These are phyloP conservation scores for Gelatoporia subvermispora DNA, from an alignment of 768 basidiomycete species.

Conservation along the genomic window DNA sequence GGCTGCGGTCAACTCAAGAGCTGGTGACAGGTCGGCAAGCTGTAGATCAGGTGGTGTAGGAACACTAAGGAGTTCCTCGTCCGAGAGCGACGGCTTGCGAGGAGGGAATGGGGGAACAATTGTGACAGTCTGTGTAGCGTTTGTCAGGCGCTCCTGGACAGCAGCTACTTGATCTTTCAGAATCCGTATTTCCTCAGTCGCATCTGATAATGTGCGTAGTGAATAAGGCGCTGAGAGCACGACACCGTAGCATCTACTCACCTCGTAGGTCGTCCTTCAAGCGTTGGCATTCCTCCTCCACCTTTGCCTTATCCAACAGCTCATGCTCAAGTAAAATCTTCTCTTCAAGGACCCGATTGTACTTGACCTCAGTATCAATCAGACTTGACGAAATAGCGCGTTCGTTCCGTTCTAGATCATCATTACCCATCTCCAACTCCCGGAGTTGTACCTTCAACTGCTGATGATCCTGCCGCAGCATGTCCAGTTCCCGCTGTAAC, in stretches of 20 bases:
- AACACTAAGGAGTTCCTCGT: conserved; percentile 56
- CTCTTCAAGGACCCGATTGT: conserved; percentile 89
- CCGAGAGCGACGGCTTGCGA: conserved; percentile 28
- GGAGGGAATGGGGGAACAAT: not conserved
- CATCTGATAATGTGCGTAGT: conserved; percentile 47
- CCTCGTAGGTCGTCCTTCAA: conserved; percentile 92
- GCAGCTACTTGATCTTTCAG: conserved; percentile 68
- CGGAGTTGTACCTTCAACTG: conserved; percentile 68
- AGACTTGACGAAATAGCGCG: conserved; percentile 80
- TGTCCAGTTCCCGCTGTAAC: conserved; percentile 88
- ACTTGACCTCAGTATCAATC: conserved; percentile 82
- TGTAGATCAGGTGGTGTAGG: conserved; percentile 57
- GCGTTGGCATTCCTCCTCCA: conserved; percentile 90
- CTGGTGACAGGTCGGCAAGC: conserved; percentile 50
- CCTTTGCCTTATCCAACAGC: conserved; percentile 79
- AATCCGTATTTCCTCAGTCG: conserved; percentile 78
- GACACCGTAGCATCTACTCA: conserved; percentile 24
- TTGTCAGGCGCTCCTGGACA: conserved; percentile 27
- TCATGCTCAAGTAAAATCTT: conserved; percentile 97
- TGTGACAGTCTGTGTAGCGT: conserved; percentile 1
- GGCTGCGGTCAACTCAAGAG: conserved; percentile 30
- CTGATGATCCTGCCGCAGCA: conserved; percentile 70
- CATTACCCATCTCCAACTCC: conserved; percentile 96
- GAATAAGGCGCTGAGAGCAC: not conserved
- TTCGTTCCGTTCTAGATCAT: conserved; percentile 94